A percentile compares a stretch with the other conserved stretches of the same genome.
These are phyloP conservation scores for Taphrina pruni DNA, from an alignment of 1,139 yeast species.

Conservation along the genomic window DNA sequence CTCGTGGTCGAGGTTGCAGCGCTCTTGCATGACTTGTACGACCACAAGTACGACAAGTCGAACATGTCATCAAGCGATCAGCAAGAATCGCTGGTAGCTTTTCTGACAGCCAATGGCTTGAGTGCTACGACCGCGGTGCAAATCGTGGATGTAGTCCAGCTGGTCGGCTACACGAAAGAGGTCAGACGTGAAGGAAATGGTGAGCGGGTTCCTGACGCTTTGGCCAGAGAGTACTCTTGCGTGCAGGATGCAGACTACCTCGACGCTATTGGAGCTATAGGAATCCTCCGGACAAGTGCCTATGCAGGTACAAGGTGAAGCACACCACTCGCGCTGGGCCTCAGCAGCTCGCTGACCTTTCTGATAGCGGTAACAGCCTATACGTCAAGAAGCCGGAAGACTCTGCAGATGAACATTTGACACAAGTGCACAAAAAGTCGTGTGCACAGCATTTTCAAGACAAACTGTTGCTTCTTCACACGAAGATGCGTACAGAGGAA, in stretches of 20 bases:
- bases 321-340: too few relatives aligned
- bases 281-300: constrained; percentile 52
- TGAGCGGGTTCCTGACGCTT: constrained; percentile 25
- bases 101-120: constrained; percentile 46
- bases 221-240: constrained; percentile 49
- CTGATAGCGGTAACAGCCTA: constrained; percentile 13
- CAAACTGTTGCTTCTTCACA: constrained; percentile 50
- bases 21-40: constrained; percentile 53
- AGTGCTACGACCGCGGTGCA: constrained; percentile 44
- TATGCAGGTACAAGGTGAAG: constrained; percentile 49
- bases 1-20: constrained; percentile 53
- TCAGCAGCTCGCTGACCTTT: not conserved
- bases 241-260: constrained; percentile 55
- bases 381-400: constrained; percentile 8
- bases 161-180: constrained; percentile 51
- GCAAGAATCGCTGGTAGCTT: constrained; percentile 1
- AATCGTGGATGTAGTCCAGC: constrained; percentile 49
- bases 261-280: constrained; percentile 54
- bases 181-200: constrained; percentile 45
- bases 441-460: constrained; percentile 50
- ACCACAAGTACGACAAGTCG: constrained; percentile 51
- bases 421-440: not conserved
- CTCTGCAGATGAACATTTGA: not conserved
- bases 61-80: constrained; percentile 40
- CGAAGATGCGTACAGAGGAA: constrained; percentile 50